phyloP scores from a whole-genome alignment of 2,329 filamentous ascomycete genomes.

The Dryadomyces quercivorus region DNA sequence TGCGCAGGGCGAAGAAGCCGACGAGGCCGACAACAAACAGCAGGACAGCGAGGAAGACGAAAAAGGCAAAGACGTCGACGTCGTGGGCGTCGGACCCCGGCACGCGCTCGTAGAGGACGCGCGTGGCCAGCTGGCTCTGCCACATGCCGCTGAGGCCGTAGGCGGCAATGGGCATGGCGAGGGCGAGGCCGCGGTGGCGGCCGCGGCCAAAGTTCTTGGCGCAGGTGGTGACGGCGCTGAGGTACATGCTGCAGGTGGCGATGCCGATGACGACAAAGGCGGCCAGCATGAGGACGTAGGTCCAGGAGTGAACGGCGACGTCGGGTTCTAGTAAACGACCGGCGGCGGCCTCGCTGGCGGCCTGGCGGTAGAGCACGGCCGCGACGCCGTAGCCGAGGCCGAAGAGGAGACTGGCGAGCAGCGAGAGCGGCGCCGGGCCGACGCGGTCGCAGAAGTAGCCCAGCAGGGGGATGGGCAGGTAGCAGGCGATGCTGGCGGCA shows the following conservation, averaged over 20 bases:
- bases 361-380: conserved; percentile 58
- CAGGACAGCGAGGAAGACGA: conserved; percentile 69
- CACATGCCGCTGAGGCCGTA: conserved; percentile 95
- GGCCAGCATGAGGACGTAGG: conserved; percentile 72
- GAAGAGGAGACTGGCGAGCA: conserved; percentile 63
- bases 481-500: conserved; percentile 75
- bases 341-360: conserved; percentile 21
- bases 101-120: conserved; percentile 57
- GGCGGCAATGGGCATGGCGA: conserved; percentile 81
- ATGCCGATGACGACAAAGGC: conserved; percentile 75
- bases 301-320: conserved; percentile 38
- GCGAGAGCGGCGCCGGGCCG: conserved; percentile 64
- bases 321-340: no score
- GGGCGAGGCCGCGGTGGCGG: conserved; percentile 73
- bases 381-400: conserved; percentile 73
- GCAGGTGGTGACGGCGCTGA: conserved; percentile 83
- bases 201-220: conserved; percentile 96
- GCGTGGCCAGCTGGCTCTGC: conserved; percentile 78
- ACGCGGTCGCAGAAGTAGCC: conserved; percentile 87
- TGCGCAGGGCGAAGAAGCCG: conserved; percentile 60
- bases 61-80: conserved; percentile 72
- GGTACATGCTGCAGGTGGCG: conserved; percentile 80
- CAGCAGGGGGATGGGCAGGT: conserved; percentile 80
- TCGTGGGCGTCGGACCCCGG: conserved; percentile 35
- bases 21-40: conserved; percentile 58